Evolutionary conservation across 148 eudicot genomes (phyloP).

Genomic region (Rhododendron henanense): DNA sequence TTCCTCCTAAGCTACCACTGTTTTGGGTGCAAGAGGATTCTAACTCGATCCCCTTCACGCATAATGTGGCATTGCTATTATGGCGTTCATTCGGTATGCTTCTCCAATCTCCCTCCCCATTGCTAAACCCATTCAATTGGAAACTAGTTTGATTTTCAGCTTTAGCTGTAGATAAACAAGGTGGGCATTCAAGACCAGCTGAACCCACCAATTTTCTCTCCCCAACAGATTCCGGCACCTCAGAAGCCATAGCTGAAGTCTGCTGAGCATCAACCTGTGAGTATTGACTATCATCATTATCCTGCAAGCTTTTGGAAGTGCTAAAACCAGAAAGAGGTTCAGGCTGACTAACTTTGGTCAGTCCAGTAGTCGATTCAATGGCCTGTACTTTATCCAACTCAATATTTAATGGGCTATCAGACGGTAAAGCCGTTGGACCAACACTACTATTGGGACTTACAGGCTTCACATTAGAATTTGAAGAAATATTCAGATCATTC

Average conservation of each 20-base stretch:
- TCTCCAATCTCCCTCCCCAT: slow-evolving; percentile 32
- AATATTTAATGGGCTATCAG: slow-evolving; percentile 39
- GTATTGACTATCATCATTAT: slow-evolving; percentile 31
- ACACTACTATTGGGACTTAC: slow-evolving; percentile 18
- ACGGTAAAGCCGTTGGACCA: slow-evolving; percentile 27
- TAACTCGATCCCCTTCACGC: slow-evolving; percentile 53
- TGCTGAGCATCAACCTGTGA: slow-evolving; percentile 23
- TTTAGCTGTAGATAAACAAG: slow-evolving; percentile 28
- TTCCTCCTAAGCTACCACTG: slow-evolving; percentile 42
- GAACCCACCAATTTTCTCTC: slow-evolving; percentile 33
- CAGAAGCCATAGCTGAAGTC: slow-evolving; percentile 20
- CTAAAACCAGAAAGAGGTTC: slow-evolving; percentile 30
- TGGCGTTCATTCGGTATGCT: slow-evolving; percentile 28
- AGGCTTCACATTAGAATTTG: slow-evolving; percentile 16
- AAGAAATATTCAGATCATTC: slow-evolving; percentile 16
- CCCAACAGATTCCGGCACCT: slow-evolving; percentile 7
- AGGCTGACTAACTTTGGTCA: slow-evolving; percentile 20
- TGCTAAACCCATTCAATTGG: slow-evolving; percentile 39
- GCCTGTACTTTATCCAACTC: slow-evolving; percentile 44
- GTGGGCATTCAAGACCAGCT: slow-evolving; percentile 32
- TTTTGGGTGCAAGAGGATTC: slow-evolving; percentile 57
- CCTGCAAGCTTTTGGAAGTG: slow-evolving; percentile 29
- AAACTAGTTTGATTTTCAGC: slow-evolving; percentile 32
- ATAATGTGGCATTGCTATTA: slow-evolving; percentile 22
- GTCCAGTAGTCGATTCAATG: slow-evolving; percentile 27